A percentile compares a stretch with the other conserved stretches of the same genome.
These are phyloP conservation scores for Boletus edulis DNA, from an alignment of 768 basidiomycete species.

Conservation along the genomic window DNA sequence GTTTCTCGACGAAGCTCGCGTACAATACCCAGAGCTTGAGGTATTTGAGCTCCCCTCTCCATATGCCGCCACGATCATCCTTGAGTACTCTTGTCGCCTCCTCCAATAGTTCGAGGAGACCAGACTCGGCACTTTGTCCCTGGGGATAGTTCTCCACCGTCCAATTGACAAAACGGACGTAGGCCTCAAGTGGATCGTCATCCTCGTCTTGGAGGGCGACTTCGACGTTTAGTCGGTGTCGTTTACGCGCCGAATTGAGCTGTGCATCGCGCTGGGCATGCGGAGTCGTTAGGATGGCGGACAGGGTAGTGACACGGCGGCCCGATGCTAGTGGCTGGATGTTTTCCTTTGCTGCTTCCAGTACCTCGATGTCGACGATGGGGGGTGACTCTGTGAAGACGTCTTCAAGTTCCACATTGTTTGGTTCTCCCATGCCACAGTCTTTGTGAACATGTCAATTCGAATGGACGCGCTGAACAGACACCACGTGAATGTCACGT, in stretches of 20 bases:
- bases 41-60: slow-evolving; percentile 80
- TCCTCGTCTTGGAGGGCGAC: slow-evolving; percentile 72
- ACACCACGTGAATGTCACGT: slow-evolving; percentile 22
- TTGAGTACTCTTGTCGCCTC: slow-evolving; percentile 86
- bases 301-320: slow-evolving; percentile 75
- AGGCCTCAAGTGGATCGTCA: slow-evolving; percentile 82
- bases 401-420: background rate
- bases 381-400: slow-evolving; percentile 40
- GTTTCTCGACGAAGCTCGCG: slow-evolving; percentile 87
- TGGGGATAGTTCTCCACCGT: slow-evolving; percentile 94
- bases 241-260: slow-evolving; percentile 59
- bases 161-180: slow-evolving; percentile 85
- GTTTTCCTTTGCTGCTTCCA: slow-evolving; percentile 85
- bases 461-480: slow-evolving; percentile 14
- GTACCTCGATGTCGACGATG: slow-evolving; percentile 77
- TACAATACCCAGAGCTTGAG: slow-evolving; percentile 94
- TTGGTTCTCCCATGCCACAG: slow-evolving; percentile 19
- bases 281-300: slow-evolving; percentile 70
- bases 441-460: background rate
- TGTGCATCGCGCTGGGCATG: slow-evolving; percentile 73
- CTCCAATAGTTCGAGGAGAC: slow-evolving; percentile 89
- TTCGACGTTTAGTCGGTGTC: slow-evolving; percentile 70
- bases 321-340: slow-evolving; percentile 80
- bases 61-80: slow-evolving; percentile 68
- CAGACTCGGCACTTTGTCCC: slow-evolving; percentile 84